Evolutionary conservation across 2,329 filamentous ascomycete species (phyloP).

Genomic region (Nigrograna mackinnonii): DNA sequence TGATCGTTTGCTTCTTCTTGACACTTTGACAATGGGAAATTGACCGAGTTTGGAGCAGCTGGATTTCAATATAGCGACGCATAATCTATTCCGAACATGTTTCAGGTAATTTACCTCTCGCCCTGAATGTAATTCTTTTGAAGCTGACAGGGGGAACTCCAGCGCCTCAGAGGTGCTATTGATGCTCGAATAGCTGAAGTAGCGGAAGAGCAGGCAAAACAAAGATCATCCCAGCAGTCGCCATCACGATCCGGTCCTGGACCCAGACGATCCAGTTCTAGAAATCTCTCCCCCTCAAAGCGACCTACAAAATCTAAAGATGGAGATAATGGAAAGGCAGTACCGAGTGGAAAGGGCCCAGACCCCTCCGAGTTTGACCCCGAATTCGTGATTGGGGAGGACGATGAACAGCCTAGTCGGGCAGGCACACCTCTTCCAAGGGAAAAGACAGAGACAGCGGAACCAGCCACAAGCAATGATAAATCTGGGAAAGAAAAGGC

Average conservation of each 20-base stretch:
- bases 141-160: conserved; percentile 21
- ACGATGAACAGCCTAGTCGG: conserved; percentile 68
- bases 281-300: conserved; percentile 42
- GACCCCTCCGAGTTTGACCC: conserved; percentile 88
- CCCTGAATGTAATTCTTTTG: not conserved
- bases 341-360: conserved; percentile 60
- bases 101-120: conserved; percentile 4
- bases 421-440: conserved; percentile 61
- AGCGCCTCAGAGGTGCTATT: conserved; percentile 84
- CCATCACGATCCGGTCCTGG: conserved; percentile 50
- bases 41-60: too few species aligned
- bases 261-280: conserved; percentile 50
- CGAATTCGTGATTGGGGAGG: conserved; percentile 85
- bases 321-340: conserved; percentile 35
- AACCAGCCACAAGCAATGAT: conserved; percentile 21
- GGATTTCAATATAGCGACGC: conserved; percentile 12
- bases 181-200: conserved; percentile 87
- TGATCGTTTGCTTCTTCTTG: conserved; percentile 14
- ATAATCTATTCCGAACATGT: conserved; percentile 33
- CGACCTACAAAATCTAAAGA: conserved; percentile 33
- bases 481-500: conserved; percentile 37
- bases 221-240: conserved; percentile 55
- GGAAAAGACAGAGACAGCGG: conserved; percentile 37
- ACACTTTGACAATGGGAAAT: conserved; percentile 19
- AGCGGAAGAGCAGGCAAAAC: conserved; percentile 89